Conservation (phyloP, 2,329 filamentous ascomycete species). For the Xylariomycetidae sp. region DNA sequence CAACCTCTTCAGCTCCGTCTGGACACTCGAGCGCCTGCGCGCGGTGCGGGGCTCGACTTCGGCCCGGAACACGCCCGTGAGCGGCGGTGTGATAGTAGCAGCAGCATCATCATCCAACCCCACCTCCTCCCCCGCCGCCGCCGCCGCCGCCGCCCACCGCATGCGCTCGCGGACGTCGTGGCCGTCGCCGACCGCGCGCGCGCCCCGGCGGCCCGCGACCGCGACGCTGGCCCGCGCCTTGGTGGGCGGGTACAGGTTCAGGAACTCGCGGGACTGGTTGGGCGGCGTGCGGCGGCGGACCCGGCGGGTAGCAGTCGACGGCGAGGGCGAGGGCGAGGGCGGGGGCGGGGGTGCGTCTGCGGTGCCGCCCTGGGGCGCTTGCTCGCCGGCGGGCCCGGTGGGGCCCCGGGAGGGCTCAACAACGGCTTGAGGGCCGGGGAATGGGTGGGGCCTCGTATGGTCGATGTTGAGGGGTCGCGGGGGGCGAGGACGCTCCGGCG, state of each 20-base stretch:
- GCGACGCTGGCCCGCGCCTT: neutral
- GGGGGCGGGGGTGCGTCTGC: neutral
- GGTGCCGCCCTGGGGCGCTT: conserved; percentile 4
- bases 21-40: conserved; percentile 11
- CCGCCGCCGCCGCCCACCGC: neutral
- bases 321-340: conserved; percentile 3
- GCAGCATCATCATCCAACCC: conserved; percentile 3
- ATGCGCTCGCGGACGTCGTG: neutral
- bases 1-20: conserved; percentile 13
- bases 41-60: too few relatives aligned
- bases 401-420: too few relatives aligned
- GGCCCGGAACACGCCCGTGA: too few relatives aligned
- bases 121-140: neutral
- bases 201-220: conserved; percentile 9
- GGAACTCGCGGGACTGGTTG: conserved; percentile 18
- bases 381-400: neutral
- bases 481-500: too few relatives aligned
- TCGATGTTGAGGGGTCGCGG: neutral
- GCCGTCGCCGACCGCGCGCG: neutral
- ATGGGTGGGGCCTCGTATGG: too few relatives aligned
- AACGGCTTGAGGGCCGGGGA: too few relatives aligned
- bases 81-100: too few relatives aligned
- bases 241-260: conserved; percentile 14
- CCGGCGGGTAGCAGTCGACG: too few relatives aligned
- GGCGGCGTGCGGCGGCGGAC: conserved; percentile 16